phyloP scores from a whole-genome alignment of 2,329 filamentous ascomycete species.

The Trichoderma endophyticum region DNA sequence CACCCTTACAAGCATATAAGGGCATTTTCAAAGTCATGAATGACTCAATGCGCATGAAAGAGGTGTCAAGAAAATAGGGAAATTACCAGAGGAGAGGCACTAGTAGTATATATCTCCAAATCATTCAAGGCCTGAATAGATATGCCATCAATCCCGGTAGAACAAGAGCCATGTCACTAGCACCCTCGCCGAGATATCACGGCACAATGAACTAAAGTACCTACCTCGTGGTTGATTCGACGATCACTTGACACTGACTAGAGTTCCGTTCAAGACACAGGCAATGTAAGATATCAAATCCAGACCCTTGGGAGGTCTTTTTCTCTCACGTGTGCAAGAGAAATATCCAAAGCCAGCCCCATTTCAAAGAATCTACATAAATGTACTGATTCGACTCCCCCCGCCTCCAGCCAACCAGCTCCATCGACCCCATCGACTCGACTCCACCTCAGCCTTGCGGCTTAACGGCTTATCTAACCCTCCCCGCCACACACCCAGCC shows the following conservation, averaged over 20 bases:
- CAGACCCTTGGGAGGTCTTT: not conserved
- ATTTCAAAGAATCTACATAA: not conserved
- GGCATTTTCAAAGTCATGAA: not conserved
- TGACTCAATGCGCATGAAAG: not conserved
- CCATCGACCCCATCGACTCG: not conserved
- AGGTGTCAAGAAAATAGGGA: too few relatives aligned
- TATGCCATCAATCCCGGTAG: too few relatives aligned
- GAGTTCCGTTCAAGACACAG: not conserved
- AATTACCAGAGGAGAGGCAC: too few relatives aligned
- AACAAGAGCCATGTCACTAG: too few relatives aligned
- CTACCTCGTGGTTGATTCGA: not conserved
- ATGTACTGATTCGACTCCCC: not conserved
- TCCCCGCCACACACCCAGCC: not conserved
- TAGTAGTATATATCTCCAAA: too few relatives aligned
- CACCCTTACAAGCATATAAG: not conserved
- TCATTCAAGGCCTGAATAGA: too few relatives aligned
- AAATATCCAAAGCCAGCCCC: not conserved
- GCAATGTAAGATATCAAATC: not conserved
- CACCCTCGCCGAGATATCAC: not conserved
- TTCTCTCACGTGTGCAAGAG: not conserved
- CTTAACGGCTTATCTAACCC: not conserved
- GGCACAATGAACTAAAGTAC: not conserved
- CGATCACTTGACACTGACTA: not conserved
- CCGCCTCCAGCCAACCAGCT: not conserved
- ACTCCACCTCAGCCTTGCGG: not conserved